Conservation (phyloP, 345 rosid genomes). For the Brassica rapa region DNA sequence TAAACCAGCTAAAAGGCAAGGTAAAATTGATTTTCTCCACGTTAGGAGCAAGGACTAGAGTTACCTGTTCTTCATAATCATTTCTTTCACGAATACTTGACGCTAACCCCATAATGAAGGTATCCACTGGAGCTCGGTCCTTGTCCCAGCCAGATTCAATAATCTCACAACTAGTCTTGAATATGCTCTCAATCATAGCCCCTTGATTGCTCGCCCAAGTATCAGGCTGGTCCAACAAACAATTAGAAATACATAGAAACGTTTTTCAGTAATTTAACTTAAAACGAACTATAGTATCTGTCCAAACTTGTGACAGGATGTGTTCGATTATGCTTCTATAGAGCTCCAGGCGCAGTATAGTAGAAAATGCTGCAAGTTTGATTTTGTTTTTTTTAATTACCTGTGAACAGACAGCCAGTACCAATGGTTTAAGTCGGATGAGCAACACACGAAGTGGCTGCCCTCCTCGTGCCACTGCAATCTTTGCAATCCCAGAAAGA, state of each 20-base stretch:
- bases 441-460: slow-evolving; percentile 93
- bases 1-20: slow-evolving; percentile 1
- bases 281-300: not conserved
- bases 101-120: slow-evolving; percentile 89
- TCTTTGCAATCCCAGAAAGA: slow-evolving; percentile 70
- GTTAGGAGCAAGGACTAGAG: slow-evolving; percentile 17
- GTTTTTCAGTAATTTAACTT: slow-evolving; percentile 10
- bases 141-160: slow-evolving; percentile 93
- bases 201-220: slow-evolving; percentile 76
- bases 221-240: slow-evolving; percentile 67
- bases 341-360: not conserved
- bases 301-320: slow-evolving; percentile 5
- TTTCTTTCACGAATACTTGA: slow-evolving; percentile 88
- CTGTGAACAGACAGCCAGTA: slow-evolving; percentile 87
- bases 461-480: slow-evolving; percentile 84
- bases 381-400: slow-evolving; percentile 38
- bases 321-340: slow-evolving; percentile 15
- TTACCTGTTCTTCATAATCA: slow-evolving; percentile 90
- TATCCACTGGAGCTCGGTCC: slow-evolving; percentile 95
- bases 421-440: slow-evolving; percentile 90
- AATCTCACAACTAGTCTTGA: slow-evolving; percentile 70
- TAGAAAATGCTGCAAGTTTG: slow-evolving; percentile 9
- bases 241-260: slow-evolving; percentile 15
- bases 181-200: slow-evolving; percentile 77
- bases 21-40: slow-evolving; percentile 11